Evolutionary conservation across 768 basidiomycete genomes (phyloP).

Genomic region (Tricholoma bakamatsutake): DNA sequence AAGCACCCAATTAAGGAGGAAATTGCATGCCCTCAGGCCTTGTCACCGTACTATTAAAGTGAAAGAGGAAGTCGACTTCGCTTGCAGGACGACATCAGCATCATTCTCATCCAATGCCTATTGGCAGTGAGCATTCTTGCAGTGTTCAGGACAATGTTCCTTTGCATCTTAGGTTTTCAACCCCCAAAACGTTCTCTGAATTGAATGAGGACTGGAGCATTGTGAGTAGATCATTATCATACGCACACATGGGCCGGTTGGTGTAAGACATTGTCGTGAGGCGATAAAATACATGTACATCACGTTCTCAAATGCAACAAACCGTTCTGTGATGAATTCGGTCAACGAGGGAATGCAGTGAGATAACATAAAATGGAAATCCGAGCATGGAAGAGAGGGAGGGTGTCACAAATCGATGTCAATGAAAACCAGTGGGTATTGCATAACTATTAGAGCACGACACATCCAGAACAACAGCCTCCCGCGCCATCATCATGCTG

Average conservation of each 20-base stretch:
- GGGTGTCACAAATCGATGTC: neutral
- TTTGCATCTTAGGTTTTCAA: too few species aligned
- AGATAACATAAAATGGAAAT: conserved; percentile 13
- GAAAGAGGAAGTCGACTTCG: too few species aligned
- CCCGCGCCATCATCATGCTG: conserved; percentile 46
- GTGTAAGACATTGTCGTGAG: neutral
- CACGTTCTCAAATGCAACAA: neutral
- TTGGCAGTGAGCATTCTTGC: too few species aligned
- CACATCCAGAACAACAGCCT: conserved; percentile 67
- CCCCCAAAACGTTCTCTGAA: too few species aligned
- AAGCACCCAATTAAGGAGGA: neutral
- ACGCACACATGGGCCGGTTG: too few species aligned
- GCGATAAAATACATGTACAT: conserved; percentile 2
- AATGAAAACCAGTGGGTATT: neutral
- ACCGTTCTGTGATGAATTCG: neutral
- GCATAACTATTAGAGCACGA: conserved; percentile 46
- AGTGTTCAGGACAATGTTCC: too few species aligned
- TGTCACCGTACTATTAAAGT: too few species aligned
- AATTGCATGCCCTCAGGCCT: too few species aligned
- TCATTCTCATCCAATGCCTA: too few species aligned
- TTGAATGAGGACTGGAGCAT: too few species aligned
- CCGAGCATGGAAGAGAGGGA: conserved; percentile 18
- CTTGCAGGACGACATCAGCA: too few species aligned
- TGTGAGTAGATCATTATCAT: too few species aligned
- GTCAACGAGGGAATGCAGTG: neutral